phyloP scores from a whole-genome alignment of 208 protist genomes.

The Leishmania major region DNA sequence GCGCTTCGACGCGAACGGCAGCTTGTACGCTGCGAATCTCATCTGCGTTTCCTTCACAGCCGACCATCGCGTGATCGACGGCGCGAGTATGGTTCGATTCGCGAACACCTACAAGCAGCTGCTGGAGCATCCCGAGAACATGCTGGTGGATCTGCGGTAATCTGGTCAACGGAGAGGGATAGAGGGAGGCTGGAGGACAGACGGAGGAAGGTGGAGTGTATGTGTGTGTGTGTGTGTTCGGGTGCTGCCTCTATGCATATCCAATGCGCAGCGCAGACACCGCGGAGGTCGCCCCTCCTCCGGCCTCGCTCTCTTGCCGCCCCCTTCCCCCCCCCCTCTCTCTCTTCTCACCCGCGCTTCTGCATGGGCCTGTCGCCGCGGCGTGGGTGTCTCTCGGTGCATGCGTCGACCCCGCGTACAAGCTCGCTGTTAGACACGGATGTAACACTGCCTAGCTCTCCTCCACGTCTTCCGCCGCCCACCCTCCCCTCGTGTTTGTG shows the following conservation, averaged over 20 bases:
- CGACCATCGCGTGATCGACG: slow-evolving; percentile 97
- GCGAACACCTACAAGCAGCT: slow-evolving; percentile 88
- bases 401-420: not conserved
- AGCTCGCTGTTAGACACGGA: not conserved
- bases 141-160: slow-evolving; percentile 84
- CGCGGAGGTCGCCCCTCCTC: not conserved
- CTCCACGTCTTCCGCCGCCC: not conserved
- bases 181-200: not conserved
- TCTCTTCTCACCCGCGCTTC: not conserved
- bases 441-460: not conserved
- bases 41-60: slow-evolving; percentile 87
- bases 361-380: not conserved
- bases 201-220: not conserved
- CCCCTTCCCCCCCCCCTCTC: not conserved
- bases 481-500: not conserved
- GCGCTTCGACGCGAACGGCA: slow-evolving; percentile 70
- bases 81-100: slow-evolving; percentile 96
- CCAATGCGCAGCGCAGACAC: not conserved
- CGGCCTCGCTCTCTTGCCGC: not conserved
- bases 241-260: not conserved
- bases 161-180: not conserved
- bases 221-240: not conserved
- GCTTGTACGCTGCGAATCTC: slow-evolving; percentile 67
- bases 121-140: slow-evolving; percentile 86
- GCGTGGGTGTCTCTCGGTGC: not conserved